phyloP scores from a whole-genome alignment of 208 protist species.

The Leishmania aethiopica region DNA sequence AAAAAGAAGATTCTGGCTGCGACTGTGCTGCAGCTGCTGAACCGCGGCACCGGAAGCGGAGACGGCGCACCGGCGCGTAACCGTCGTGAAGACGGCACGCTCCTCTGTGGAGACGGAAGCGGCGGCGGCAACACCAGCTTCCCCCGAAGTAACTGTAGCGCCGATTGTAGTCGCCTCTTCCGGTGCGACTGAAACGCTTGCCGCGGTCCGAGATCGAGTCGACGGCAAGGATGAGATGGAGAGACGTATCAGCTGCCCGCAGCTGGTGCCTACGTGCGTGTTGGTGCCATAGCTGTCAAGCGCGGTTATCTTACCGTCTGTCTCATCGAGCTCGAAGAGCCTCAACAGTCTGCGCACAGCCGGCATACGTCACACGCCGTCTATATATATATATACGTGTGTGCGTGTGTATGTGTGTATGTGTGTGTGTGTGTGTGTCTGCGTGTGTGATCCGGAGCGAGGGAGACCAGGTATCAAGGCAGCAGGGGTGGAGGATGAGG shows the following conservation, averaged over 20 bases:
- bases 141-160: no score
- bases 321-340: constrained; percentile 54
- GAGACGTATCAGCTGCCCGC: constrained; percentile 62
- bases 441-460: background rate
- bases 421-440: background rate
- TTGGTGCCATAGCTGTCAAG: constrained; percentile 62
- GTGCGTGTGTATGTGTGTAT: background rate
- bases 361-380: constrained; percentile 36
- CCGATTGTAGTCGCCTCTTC: background rate
- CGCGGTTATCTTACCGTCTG: constrained; percentile 62
- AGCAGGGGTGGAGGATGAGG: background rate
- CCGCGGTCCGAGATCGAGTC: background rate
- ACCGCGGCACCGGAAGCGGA: constrained; percentile 23
- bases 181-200: background rate
- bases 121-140: background rate
- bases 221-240: background rate
- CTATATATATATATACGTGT: background rate
- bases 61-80: constrained; percentile 16
- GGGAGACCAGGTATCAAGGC: background rate
- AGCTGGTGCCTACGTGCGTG: constrained; percentile 69
- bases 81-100: constrained; percentile 5
- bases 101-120: background rate
- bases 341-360: constrained; percentile 56
- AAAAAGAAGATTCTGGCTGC: constrained; percentile 66
- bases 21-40: constrained; percentile 69